phyloP scores from a whole-genome alignment of 1,139 yeast genomes.

The Hansenula anomala region DNA sequence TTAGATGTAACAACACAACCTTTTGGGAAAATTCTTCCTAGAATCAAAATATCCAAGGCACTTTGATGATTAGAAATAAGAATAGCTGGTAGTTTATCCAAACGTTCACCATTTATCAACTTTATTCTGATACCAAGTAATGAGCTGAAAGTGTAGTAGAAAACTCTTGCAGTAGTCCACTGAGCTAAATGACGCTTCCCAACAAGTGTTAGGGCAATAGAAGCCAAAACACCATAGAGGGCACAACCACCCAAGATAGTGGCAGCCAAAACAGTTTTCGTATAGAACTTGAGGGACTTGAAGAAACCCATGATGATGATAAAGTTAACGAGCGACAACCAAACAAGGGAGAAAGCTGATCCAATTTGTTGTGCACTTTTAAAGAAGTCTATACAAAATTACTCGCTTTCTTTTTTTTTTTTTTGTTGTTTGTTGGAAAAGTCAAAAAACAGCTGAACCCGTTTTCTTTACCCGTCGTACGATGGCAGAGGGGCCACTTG shows the following conservation, averaged over 20 bases:
- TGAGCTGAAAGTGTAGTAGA: slow-evolving; percentile 54
- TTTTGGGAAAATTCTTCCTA: slow-evolving; percentile 81
- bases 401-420: background rate
- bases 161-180: slow-evolving; percentile 84
- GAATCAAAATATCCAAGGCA: slow-evolving; percentile 72
- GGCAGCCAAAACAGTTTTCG: slow-evolving; percentile 51
- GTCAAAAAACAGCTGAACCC: too few relatives aligned
- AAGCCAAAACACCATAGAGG: slow-evolving; percentile 71
- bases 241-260: slow-evolving; percentile 56
- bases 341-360: too few relatives aligned
- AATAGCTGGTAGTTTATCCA: slow-evolving; percentile 67
- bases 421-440: background rate
- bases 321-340: too few relatives aligned
- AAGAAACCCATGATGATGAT: slow-evolving; percentile 17
- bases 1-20: slow-evolving; percentile 94
- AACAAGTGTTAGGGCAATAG: slow-evolving; percentile 56
- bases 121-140: slow-evolving; percentile 66
- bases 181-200: slow-evolving; percentile 84
- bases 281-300: slow-evolving; percentile 41
- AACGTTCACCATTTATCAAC: slow-evolving; percentile 55
- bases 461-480: too few relatives aligned
- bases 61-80: slow-evolving; percentile 90
- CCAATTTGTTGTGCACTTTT: background rate
- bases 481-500: background rate
- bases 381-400: too few relatives aligned